These are phyloP conservation scores for Zymoseptoria brevis DNA, from an alignment of 2,329 filamentous ascomycete species.

Conservation along the genomic window DNA sequence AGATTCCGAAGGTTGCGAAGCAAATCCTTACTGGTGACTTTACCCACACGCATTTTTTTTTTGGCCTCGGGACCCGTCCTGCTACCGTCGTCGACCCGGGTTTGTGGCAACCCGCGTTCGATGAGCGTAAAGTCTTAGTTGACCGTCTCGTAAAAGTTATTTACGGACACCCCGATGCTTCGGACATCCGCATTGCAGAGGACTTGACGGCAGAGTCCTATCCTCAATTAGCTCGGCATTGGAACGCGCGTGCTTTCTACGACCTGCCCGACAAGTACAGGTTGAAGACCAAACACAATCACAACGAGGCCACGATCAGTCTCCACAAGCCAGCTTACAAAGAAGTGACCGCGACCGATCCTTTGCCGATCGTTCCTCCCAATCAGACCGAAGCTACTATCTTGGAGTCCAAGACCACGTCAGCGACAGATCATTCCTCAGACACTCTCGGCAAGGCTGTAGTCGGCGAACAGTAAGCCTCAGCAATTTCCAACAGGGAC, in stretches of 20 bases:
- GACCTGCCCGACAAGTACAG: neutral
- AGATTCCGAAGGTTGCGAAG: neutral
- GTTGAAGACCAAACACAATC: neutral
- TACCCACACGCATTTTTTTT: neutral
- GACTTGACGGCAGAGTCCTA: neutral
- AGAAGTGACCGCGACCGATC: no score
- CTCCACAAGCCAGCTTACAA: neutral
- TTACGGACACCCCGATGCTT: neutral
- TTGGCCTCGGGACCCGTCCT: neutral
- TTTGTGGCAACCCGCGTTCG: neutral
- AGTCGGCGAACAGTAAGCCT: neutral
- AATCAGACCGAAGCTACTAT: neutral
- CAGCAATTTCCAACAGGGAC: neutral
- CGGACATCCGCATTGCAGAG: neutral
- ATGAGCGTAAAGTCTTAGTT: neutral
- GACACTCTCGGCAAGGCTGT: neutral
- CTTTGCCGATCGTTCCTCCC: neutral
- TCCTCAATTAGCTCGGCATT: neutral
- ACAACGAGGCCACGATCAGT: neutral
- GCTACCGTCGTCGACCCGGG: neutral
- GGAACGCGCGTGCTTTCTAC: neutral
- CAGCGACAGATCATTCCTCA: no score
- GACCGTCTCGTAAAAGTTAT: neutral
- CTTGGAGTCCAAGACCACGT: neutral
- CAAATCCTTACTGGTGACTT: neutral